A percentile compares a stretch with the other conserved stretches of the same genome.
These are phyloP conservation scores for Cladophialophora yegresii DNA, from an alignment of 2,329 filamentous ascomycete genomes.

Conservation along the genomic window DNA sequence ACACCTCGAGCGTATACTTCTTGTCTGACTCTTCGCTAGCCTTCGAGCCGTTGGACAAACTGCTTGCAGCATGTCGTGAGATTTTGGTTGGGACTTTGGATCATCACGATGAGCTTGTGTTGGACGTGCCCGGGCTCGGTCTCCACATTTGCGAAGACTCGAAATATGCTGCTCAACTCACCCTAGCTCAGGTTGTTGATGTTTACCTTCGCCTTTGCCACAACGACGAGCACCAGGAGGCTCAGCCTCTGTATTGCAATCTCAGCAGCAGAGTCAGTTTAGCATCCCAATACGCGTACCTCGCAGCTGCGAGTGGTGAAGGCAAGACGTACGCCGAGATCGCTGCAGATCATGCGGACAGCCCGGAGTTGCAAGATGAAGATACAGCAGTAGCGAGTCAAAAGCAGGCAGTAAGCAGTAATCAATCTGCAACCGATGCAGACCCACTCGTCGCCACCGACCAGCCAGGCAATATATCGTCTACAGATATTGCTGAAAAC, in stretches of 20 bases:
- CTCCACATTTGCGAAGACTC: slow-evolving; percentile 61
- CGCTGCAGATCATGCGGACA: slow-evolving; percentile 30
- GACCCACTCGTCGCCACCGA: not conserved
- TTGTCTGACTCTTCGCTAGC: slow-evolving; percentile 58
- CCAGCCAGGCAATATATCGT: too few species aligned
- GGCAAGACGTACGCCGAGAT: slow-evolving; percentile 61
- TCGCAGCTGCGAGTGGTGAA: slow-evolving; percentile 56
- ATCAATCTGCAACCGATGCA: not conserved
- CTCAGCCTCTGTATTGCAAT: slow-evolving; percentile 60
- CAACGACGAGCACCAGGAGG: slow-evolving; percentile 58
- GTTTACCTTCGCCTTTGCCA: slow-evolving; percentile 60
- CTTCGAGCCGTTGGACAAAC: slow-evolving; percentile 54
- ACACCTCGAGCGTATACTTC: slow-evolving; percentile 58
- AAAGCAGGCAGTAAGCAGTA: slow-evolving; percentile 6
- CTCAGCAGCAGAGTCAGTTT: slow-evolving; percentile 59
- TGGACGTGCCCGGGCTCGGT: slow-evolving; percentile 58
- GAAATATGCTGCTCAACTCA: slow-evolving; percentile 50
- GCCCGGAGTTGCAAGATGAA: slow-evolving; percentile 22
- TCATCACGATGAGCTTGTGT: slow-evolving; percentile 59
- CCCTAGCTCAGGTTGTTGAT: slow-evolving; percentile 60
- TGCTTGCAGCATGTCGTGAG: slow-evolving; percentile 59
- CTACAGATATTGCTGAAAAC: not conserved
- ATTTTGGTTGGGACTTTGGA: slow-evolving; percentile 56
- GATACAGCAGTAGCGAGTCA: slow-evolving; percentile 6
- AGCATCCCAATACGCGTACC: slow-evolving; percentile 53